Evolutionary conservation across 2,329 filamentous ascomycete species (phyloP).

Genomic region (Penicillium crustosum): DNA sequence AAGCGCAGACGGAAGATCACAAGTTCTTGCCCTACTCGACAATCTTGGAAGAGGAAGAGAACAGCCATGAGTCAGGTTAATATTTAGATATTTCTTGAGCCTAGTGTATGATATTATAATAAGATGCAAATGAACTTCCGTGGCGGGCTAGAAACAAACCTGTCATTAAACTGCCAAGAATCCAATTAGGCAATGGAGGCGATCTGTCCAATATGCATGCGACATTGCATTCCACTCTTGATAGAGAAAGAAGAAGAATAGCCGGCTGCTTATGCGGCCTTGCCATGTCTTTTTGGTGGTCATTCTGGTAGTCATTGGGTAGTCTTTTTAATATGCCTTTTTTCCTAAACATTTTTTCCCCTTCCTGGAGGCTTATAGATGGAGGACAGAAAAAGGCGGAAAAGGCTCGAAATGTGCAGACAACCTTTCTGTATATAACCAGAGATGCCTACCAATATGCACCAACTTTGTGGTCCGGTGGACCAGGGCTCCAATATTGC

Average conservation of each 20-base stretch:
- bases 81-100: background rate
- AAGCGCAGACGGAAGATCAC: slow-evolving; percentile 12
- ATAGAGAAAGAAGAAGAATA: no score
- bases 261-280: no score
- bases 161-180: background rate
- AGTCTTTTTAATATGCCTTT: no score
- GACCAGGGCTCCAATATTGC: background rate
- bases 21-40: slow-evolving; percentile 25
- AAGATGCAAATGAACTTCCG: background rate
- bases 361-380: no score
- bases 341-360: no score
- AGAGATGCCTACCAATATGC: no score
- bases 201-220: background rate
- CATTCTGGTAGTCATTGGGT: no score
- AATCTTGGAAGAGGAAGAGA: slow-evolving; percentile 37
- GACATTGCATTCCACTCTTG: background rate
- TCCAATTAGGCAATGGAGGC: background rate
- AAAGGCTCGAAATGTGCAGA: no score
- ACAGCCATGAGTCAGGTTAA: slow-evolving; percentile 20
- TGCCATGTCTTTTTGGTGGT: no score
- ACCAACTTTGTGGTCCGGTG: no score
- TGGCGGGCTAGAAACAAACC: background rate
- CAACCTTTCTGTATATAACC: no score
- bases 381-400: no score
- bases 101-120: background rate